Percentiles rank a stretch among this genome's conserved stretches.
phyloP scores from a whole-genome alignment of 495 filamentous ascomycete genomes.

The Podospora anserina region DNA sequence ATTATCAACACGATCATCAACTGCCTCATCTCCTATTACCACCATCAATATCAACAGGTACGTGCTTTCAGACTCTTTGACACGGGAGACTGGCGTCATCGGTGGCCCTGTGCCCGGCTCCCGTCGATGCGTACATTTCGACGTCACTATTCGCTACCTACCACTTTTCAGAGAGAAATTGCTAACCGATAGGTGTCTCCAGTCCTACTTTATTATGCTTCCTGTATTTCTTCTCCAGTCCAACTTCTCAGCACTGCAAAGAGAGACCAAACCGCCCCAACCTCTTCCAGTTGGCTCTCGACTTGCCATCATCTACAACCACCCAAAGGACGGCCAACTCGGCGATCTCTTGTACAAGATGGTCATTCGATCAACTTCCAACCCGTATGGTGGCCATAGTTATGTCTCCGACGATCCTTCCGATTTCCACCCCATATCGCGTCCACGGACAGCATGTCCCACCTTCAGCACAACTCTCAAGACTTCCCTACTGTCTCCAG shows the following conservation, averaged over 20 bases:
- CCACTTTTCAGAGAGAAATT: neutral
- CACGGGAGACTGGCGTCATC: neutral
- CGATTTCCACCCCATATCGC: neutral
- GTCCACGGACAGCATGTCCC: neutral
- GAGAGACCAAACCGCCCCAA: neutral
- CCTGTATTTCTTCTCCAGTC: neutral
- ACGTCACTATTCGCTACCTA: neutral
- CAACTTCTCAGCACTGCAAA: neutral
- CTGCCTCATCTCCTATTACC: neutral
- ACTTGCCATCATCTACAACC: too few species aligned
- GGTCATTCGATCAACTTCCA: conserved; percentile 8
- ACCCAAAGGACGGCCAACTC: too few species aligned
- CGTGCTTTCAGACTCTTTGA: neutral
- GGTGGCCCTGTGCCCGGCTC: neutral
- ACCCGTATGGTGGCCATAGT: conserved; percentile 18
- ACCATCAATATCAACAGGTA: neutral
- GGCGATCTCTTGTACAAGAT: neutral
- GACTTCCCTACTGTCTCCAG: conserved; percentile 34
- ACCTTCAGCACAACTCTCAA: conserved; percentile 33
- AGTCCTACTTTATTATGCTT: neutral
- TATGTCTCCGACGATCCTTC: neutral
- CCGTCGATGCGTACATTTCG: neutral
- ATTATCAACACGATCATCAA: neutral
- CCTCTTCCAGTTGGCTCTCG: neutral
- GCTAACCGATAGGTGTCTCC: neutral